Conservation (phyloP, 352 stramenopile genomes). For the Pythium brassicae region DNA sequence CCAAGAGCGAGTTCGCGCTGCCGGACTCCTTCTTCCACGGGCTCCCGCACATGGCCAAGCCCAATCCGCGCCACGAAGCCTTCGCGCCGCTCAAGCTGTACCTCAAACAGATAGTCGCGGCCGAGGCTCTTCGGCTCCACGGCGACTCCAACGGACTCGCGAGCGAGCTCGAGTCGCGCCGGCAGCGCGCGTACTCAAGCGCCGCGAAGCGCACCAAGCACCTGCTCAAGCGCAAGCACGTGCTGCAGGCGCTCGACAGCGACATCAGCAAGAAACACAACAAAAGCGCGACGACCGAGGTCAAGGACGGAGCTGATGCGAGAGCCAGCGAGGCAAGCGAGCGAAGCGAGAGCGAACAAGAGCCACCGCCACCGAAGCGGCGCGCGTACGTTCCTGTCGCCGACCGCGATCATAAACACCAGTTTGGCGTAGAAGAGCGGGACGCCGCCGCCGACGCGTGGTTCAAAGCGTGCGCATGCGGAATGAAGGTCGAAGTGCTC, state of each 20-base stretch:
- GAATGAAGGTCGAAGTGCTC: constrained; percentile 66
- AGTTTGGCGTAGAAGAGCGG: constrained; percentile 36
- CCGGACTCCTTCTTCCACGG: constrained; percentile 57
- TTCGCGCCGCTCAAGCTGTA: constrained; percentile 70
- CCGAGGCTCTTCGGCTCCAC: constrained; percentile 53
- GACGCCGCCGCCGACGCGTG: constrained; percentile 33
- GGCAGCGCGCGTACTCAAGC: constrained; percentile 39
- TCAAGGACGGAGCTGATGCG: background rate
- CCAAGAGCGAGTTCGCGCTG: constrained; percentile 51
- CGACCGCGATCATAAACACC: constrained; percentile 56
- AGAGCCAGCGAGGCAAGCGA: background rate
- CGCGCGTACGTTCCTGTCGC: constrained; percentile 29
- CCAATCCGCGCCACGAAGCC: constrained; percentile 58
- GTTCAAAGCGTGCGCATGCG: constrained; percentile 52
- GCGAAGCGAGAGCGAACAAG: background rate
- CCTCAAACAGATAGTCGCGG: constrained; percentile 40
- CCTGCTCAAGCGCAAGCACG: constrained; percentile 42
- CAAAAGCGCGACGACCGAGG: no score
- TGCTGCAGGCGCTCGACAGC: constrained; percentile 13
- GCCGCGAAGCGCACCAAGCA: constrained; percentile 54
- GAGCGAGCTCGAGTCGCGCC: constrained; percentile 37
- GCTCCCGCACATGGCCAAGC: constrained; percentile 42
- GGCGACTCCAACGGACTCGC: constrained; percentile 34
- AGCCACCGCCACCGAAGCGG: background rate
- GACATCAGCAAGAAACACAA: constrained; percentile 5